Conservation (phyloP, 2,329 filamentous ascomycete genomes). For the Hypomyces rosellus region DNA sequence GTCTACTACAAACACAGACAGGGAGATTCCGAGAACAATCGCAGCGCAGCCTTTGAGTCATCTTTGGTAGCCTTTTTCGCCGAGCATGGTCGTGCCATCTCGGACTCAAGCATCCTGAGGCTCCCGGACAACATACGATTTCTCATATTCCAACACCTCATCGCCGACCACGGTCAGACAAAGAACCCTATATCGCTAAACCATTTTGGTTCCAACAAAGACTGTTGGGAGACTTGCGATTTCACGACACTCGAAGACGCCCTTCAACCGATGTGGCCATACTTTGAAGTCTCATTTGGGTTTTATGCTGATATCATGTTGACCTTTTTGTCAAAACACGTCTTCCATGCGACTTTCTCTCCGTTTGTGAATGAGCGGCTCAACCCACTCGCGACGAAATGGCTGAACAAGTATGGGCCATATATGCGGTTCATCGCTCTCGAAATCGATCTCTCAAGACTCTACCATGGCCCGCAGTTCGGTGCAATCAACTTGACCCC, state of each 20-base stretch:
- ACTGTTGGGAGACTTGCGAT: constrained; percentile 29
- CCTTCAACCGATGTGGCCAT: constrained; percentile 19
- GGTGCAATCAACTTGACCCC: constrained; percentile 19
- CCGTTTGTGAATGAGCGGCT: constrained; percentile 27
- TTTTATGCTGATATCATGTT: constrained; percentile 33
- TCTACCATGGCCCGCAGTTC: constrained; percentile 25
- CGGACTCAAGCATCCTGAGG: constrained; percentile 9
- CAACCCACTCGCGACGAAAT: constrained; percentile 30
- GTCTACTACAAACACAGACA: constrained; percentile 24
- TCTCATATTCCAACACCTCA: constrained; percentile 22
- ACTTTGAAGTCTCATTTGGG: constrained; percentile 26
- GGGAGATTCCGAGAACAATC: constrained; percentile 1
- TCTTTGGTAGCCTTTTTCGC: constrained; percentile 20
- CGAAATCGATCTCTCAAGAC: constrained; percentile 35
- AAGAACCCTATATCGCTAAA: constrained; percentile 26
- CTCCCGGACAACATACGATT: constrained; percentile 18
- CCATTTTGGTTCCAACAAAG: constrained; percentile 18
- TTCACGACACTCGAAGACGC: constrained; percentile 25
- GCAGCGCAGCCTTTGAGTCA: constrained; percentile 13
- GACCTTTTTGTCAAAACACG: constrained; percentile 26
- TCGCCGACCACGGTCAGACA: constrained; percentile 8
- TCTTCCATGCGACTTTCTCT: constrained; percentile 34
- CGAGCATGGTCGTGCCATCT: constrained; percentile 11
- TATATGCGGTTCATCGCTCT: constrained; percentile 32
- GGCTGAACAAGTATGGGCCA: constrained; percentile 28